phyloP scores from a whole-genome alignment of 2,329 filamentous ascomycete genomes.

The Cytospora piceae region DNA sequence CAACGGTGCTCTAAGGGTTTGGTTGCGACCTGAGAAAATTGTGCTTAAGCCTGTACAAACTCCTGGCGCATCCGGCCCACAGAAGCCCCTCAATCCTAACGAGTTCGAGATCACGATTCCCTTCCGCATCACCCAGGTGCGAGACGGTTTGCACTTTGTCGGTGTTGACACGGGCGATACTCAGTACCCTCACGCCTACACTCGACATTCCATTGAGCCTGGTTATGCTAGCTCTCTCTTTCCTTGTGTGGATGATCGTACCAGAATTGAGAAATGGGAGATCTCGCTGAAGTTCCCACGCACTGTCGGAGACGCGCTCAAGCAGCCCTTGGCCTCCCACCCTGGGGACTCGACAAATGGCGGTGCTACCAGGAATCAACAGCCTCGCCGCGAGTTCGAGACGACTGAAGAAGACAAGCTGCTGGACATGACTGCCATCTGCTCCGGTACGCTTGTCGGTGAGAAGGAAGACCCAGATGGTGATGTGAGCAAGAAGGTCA shows the following conservation, averaged over 20 bases:
- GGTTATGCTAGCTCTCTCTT: slow-evolving; percentile 86
- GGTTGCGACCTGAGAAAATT: slow-evolving; percentile 44
- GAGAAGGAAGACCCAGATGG: slow-evolving; percentile 79
- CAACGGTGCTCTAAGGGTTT: slow-evolving; percentile 54
- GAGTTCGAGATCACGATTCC: slow-evolving; percentile 63
- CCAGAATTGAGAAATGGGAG: slow-evolving; percentile 78
- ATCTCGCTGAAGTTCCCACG: slow-evolving; percentile 84
- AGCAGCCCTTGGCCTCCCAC: slow-evolving; percentile 51
- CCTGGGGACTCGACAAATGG: slow-evolving; percentile 32
- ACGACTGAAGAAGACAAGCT: slow-evolving; percentile 80
- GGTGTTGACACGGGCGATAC: slow-evolving; percentile 78
- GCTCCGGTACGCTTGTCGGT: slow-evolving; percentile 86
- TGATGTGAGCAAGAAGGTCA: slow-evolving; percentile 82
- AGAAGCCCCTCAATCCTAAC: slow-evolving; percentile 24
- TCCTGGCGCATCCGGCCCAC: slow-evolving; percentile 24
- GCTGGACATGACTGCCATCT: slow-evolving; percentile 86
- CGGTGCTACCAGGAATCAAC: slow-evolving; percentile 43
- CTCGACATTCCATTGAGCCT: slow-evolving; percentile 76
- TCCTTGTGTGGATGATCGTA: slow-evolving; percentile 87
- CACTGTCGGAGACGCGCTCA: slow-evolving; percentile 79
- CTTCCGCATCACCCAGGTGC: slow-evolving; percentile 73
- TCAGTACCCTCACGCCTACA: slow-evolving; percentile 90
- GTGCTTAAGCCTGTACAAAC: slow-evolving; percentile 34
- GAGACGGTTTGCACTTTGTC: slow-evolving; percentile 91
- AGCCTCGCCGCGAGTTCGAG: slow-evolving; percentile 42